Conservation (phyloP, 257 asterid species). For the Galeopsis tetrahit region DNA sequence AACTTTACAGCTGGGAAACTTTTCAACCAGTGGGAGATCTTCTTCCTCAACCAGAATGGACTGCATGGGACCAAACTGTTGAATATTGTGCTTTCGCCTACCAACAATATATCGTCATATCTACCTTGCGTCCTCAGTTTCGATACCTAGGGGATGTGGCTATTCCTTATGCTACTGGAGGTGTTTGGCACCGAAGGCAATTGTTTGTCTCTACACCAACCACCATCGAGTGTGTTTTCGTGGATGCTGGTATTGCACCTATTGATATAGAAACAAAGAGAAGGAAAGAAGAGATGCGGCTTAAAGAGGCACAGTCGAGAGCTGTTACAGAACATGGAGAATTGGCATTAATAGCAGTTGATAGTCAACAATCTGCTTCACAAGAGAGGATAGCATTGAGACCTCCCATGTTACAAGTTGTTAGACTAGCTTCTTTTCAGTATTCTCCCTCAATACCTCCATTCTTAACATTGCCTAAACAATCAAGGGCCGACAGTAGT, state of each 20-base stretch:
- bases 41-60: conserved; percentile 99
- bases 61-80: conserved; percentile 99
- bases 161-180: conserved; percentile 95
- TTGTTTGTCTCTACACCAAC: conserved; percentile 96
- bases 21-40: conserved; percentile 97
- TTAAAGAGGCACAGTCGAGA: conserved; percentile 72
- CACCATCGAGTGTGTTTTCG: conserved; percentile 95
- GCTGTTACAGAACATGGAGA: conserved; percentile 94
- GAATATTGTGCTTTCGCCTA: conserved; percentile 98
- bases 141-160: conserved; percentile 97
- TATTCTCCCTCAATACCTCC: conserved; percentile 97
- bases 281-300: conserved; percentile 79
- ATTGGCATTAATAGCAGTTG: conserved; percentile 84
- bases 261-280: conserved; percentile 80
- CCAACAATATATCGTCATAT: conserved; percentile 84
- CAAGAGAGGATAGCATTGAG: conserved; percentile 82
- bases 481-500: conserved; percentile 67
- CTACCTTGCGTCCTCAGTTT: conserved; percentile 97
- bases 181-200: conserved; percentile 98
- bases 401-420: conserved; percentile 97
- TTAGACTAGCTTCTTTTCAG: conserved; percentile 93
- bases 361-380: conserved; percentile 59
- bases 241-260: conserved; percentile 88
- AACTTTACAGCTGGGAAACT: conserved; percentile 96
- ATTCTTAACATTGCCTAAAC: conserved; percentile 79